A percentile compares a stretch with the other conserved stretches of the same genome.
Evolutionary conservation across 345 rosid genomes (phyloP).

Genomic region (Clausena lansium): DNA sequence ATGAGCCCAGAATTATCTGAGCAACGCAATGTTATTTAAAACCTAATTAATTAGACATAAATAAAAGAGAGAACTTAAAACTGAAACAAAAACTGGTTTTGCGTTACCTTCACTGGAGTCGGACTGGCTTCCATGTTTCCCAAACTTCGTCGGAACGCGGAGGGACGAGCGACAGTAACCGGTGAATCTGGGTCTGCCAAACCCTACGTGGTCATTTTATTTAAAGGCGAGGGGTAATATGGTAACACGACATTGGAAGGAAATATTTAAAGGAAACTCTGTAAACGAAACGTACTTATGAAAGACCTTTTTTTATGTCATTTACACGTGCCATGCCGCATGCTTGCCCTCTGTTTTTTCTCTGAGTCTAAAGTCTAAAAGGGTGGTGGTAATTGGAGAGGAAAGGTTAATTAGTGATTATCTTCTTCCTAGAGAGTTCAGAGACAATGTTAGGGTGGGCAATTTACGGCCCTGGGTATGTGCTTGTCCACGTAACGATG

Average conservation of each 20-base stretch:
- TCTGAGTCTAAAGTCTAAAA: neutral
- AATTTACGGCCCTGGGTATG: too few species aligned
- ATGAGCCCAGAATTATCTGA: conserved; percentile 87
- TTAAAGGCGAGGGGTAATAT: neutral
- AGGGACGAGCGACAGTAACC: neutral
- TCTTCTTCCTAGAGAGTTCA: too few species aligned
- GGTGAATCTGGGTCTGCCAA: neutral
- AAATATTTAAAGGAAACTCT: neutral
- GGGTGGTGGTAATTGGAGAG: too few species aligned
- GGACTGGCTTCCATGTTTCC: conserved; percentile 38
- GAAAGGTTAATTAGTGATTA: too few species aligned
- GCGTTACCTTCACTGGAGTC: conserved; percentile 50
- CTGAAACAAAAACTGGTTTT: neutral
- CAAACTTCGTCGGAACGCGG: neutral
- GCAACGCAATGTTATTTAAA: neutral
- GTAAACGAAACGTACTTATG: neutral
- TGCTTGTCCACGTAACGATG: too few species aligned
- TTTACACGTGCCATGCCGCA: too few species aligned
- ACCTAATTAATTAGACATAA: neutral
- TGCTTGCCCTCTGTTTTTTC: neutral
- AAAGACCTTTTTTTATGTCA: too few species aligned
- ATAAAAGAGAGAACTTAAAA: neutral
- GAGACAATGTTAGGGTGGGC: too few species aligned
- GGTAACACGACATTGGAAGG: neutral
- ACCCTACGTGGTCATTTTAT: neutral